A percentile compares a stretch with the other conserved stretches of the same genome.
Conservation (phyloP, 2,329 filamentous ascomycete species). For the Stemphylium vesicarium region DNA sequence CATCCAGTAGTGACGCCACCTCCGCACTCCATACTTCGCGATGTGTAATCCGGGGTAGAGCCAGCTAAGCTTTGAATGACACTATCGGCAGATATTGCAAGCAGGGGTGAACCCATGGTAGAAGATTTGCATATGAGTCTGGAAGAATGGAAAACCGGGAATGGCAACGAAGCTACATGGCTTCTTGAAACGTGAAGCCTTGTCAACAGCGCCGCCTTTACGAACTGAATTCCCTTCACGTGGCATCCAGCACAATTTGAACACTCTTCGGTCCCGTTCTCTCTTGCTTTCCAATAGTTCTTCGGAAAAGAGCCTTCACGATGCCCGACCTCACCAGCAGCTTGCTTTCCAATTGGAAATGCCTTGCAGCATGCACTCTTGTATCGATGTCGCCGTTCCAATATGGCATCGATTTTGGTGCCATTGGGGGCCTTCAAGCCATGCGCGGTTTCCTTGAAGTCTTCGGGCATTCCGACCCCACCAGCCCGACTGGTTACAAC, state of each 20-base stretch:
- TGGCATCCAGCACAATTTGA: background rate
- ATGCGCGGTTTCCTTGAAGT: constrained; percentile 58
- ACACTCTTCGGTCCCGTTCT: background rate
- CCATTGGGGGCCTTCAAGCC: constrained; percentile 59
- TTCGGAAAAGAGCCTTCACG: constrained; percentile 14
- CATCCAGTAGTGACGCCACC: constrained; percentile 6
- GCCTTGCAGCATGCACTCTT: constrained; percentile 56
- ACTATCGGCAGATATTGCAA: constrained; percentile 30
- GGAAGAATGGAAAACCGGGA: background rate
- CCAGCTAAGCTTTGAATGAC: constrained; percentile 19
- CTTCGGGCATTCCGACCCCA: constrained; percentile 41
- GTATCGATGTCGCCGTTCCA: constrained; percentile 60
- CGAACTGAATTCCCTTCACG: background rate
- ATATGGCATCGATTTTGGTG: constrained; percentile 60
- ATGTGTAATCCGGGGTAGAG: constrained; percentile 22
- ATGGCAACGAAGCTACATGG: background rate
- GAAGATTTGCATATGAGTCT: constrained; percentile 17
- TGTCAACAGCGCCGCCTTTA: background rate
- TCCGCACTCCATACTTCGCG: constrained; percentile 32
- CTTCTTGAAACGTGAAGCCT: background rate
- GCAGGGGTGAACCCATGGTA: constrained; percentile 1
- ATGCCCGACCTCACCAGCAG: constrained; percentile 34
- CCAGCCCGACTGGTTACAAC: constrained; percentile 52
- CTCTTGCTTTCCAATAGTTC: background rate
- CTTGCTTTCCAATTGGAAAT: constrained; percentile 55